Base-by-base conservation (phyloP, 208 protist genomes). In the Trichomonas tenax region DNA sequence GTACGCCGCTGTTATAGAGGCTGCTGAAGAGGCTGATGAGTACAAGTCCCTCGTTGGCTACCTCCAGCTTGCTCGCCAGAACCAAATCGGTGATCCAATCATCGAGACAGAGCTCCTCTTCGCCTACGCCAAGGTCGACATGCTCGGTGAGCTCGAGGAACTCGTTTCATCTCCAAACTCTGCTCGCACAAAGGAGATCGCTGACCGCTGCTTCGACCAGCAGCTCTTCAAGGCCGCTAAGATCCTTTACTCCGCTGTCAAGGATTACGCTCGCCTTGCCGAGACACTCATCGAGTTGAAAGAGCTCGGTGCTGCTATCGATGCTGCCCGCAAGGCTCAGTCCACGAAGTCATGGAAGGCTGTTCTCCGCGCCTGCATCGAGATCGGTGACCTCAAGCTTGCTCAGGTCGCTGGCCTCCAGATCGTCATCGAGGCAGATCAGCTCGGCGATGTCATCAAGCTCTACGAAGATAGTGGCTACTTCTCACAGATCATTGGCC, bases 51-150 rank as follows among this genome's bases (percentile, higher is more conserved):
- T 99, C 31, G 98, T 99, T 97, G 98, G 98, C 95, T 99, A 98
- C 98, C 98, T 99, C 63, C 98, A 98, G 63, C 99, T 99, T 99
- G 98, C 98, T 10, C 98, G 99, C 95, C 98, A 98, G 97, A 93
- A 48, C 86, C 98, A 98, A 96, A 98, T 98, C 58, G 97, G 97
- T 82, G 98, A 99, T 95, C 88, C 97, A 51, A 84, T 96, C 45
- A 99, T 99, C 96, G 99, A 99, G 97, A 99, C 98, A 26, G 99
- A 99, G 96, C 97, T 99, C 38, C 97, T 99, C 63, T 99, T 99
- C 96, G 98, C 98, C 48, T 99, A 98, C 96, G 99, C 99, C 31
- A 98, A 99, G 96, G 98, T 98, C 46, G 97, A 98, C 86, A 97
- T 97, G 23, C 98, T 99, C 31, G 97, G 98, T 40, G 99, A 99